Conservation (phyloP, 2,329 filamentous ascomycete genomes). For the Ophiocordyceps camponoti-saundersi region DNA sequence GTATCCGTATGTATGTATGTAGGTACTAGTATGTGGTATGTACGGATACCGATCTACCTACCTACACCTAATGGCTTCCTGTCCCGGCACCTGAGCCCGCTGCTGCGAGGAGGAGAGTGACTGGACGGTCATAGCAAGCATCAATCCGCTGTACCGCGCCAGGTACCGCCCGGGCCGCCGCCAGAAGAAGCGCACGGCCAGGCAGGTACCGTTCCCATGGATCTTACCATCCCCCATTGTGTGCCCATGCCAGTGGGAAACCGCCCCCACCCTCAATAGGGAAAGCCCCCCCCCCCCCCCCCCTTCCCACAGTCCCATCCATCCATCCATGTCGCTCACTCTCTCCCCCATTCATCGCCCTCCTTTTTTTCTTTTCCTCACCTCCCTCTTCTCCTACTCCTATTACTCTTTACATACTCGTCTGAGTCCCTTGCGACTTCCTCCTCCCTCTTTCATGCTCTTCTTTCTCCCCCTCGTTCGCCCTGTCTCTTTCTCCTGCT, state of each 20-base stretch:
- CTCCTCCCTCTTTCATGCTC: conserved; percentile 1
- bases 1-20: neutral
- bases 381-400: neutral
- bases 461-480: conserved; percentile 6
- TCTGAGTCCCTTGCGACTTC: neutral
- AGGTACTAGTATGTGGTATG: neutral
- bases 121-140: neutral
- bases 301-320: neutral
- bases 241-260: conserved; percentile 1
- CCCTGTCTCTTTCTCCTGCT: conserved; percentile 3
- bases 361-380: conserved; percentile 3
- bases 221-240: neutral
- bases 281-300: neutral
- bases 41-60: too few species aligned
- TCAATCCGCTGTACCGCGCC: neutral
- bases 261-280: neutral
- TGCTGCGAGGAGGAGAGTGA: too few species aligned
- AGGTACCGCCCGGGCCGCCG: neutral
- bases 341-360: conserved; percentile 5
- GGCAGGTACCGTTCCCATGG: conserved; percentile 1
- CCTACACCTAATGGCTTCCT: too few species aligned
- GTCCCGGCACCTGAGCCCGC: too few species aligned
- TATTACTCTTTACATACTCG: neutral
- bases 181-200: neutral
- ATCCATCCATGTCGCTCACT: conserved; percentile 2